Conservation (phyloP, 2,329 filamentous ascomycete species). For the Scytalidium sp. region DNA sequence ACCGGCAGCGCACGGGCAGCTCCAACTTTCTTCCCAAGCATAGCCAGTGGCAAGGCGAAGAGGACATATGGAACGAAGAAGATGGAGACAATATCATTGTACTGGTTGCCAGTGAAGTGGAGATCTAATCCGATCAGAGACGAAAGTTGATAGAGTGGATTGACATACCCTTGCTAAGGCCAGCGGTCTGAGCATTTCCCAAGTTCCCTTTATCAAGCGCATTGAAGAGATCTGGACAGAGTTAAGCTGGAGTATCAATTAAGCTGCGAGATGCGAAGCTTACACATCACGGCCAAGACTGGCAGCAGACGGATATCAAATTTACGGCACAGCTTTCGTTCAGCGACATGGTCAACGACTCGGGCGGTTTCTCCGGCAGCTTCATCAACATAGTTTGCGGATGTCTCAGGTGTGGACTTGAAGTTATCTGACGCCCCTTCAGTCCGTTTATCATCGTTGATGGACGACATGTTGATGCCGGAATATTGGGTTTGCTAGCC, state of each 20-base stretch:
- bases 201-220: slow-evolving; percentile 49
- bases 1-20: slow-evolving; percentile 61
- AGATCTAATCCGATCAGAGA: slow-evolving; percentile 36
- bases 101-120: slow-evolving; percentile 58
- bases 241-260: slow-evolving; percentile 1
- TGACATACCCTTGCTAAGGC: slow-evolving; percentile 35
- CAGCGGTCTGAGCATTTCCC: slow-evolving; percentile 56
- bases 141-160: neutral
- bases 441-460: too few species aligned
- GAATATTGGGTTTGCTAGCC: too few species aligned
- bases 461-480: too few species aligned
- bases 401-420: too few species aligned
- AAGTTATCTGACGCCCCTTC: too few species aligned
- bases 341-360: slow-evolving; percentile 38
- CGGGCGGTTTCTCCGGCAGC: slow-evolving; percentile 9
- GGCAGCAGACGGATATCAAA: slow-evolving; percentile 53
- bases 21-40: slow-evolving; percentile 67
- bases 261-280: slow-evolving; percentile 1
- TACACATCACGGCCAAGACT: slow-evolving; percentile 50
- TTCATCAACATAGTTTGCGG: neutral
- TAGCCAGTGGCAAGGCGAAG: slow-evolving; percentile 61
- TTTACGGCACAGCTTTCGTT: slow-evolving; percentile 49
- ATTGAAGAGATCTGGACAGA: slow-evolving; percentile 37
- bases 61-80: slow-evolving; percentile 76
- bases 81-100: slow-evolving; percentile 67